These are phyloP conservation scores for Triglochin maritima DNA, from an alignment of 106 monocot genomes.

Conservation along the genomic window DNA sequence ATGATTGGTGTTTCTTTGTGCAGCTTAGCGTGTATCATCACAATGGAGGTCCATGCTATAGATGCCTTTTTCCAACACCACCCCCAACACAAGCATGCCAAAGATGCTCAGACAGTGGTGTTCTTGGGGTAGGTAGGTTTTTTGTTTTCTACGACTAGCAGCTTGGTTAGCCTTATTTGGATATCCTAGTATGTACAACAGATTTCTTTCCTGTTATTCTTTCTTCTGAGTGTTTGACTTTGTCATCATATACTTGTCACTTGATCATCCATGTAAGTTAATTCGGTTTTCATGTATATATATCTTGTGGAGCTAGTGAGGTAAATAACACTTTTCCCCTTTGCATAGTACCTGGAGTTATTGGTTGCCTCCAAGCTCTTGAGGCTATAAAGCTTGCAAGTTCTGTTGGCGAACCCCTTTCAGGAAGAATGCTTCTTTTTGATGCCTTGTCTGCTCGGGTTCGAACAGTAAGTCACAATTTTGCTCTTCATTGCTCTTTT, in stretches of 20 bases:
- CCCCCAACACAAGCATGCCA: conserved; percentile 93
- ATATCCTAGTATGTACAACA: too few species aligned
- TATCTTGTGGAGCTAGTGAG: too few species aligned
- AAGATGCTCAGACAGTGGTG: conserved; percentile 98
- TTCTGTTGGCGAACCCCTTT: conserved; percentile 71
- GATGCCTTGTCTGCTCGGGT: conserved; percentile 81
- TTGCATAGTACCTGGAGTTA: conserved; percentile 72
- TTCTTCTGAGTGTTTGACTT: too few species aligned
- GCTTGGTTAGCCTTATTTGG: too few species aligned
- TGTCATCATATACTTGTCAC: too few species aligned
- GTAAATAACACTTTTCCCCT: too few species aligned
- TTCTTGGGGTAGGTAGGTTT: conserved; percentile 95
- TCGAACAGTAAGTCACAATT: conserved; percentile 48
- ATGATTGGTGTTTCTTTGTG: conserved; percentile 3
- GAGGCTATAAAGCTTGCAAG: conserved; percentile 95
- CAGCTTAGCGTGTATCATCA: conserved; percentile 95
- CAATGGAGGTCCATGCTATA: conserved; percentile 90
- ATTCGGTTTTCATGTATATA: too few species aligned
- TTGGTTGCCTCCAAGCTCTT: conserved; percentile 96
- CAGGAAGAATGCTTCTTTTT: conserved; percentile 91
- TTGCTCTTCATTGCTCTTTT: neutral
- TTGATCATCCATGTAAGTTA: too few species aligned
- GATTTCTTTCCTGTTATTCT: too few species aligned
- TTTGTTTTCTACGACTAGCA: neutral
- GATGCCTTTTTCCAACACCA: conserved; percentile 96